Conservation (phyloP, 179 eudicot species). For the Silene vulgaris region DNA sequence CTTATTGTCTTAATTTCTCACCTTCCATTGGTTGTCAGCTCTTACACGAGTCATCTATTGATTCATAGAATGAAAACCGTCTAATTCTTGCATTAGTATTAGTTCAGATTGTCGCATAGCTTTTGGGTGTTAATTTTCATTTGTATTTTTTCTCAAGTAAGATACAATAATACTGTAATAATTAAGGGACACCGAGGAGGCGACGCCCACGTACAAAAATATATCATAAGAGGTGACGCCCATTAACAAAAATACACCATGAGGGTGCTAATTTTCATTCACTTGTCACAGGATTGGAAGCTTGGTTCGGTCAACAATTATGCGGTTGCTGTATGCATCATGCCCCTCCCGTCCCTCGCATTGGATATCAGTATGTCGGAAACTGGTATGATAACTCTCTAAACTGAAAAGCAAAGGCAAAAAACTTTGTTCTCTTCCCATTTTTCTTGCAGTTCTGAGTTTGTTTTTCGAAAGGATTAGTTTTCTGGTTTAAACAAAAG, state of each 20-base stretch:
- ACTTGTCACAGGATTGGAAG: constrained; percentile 64
- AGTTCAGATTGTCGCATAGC: constrained; percentile 4
- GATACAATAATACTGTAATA: too few relatives aligned
- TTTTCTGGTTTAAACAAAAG: constrained; percentile 9
- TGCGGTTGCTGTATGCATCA: constrained; percentile 88
- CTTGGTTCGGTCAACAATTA: constrained; percentile 72
- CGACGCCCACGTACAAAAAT: too few relatives aligned
- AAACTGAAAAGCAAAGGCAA: neutral
- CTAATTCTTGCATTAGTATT: neutral
- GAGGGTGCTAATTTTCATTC: constrained; percentile 3
- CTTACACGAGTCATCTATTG: neutral
- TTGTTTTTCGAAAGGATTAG: neutral
- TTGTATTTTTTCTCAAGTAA: neutral
- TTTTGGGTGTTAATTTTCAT: constrained; percentile 8
- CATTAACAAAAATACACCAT: too few relatives aligned
- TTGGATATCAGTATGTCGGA: constrained; percentile 81
- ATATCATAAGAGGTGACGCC: too few relatives aligned
- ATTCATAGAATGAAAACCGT: neutral
- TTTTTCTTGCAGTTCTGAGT: constrained; percentile 4
- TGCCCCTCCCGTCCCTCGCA: constrained; percentile 79
- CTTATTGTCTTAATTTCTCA: neutral
- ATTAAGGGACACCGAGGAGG: too few relatives aligned
- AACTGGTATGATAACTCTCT: constrained; percentile 46
- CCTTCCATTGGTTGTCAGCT: neutral
- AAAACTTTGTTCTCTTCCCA: neutral